Evolutionary conservation across 2,329 filamentous ascomycete species (phyloP), one percentile per base, ranked within the genome.

Genomic region (Didymella lethalis): DNA sequence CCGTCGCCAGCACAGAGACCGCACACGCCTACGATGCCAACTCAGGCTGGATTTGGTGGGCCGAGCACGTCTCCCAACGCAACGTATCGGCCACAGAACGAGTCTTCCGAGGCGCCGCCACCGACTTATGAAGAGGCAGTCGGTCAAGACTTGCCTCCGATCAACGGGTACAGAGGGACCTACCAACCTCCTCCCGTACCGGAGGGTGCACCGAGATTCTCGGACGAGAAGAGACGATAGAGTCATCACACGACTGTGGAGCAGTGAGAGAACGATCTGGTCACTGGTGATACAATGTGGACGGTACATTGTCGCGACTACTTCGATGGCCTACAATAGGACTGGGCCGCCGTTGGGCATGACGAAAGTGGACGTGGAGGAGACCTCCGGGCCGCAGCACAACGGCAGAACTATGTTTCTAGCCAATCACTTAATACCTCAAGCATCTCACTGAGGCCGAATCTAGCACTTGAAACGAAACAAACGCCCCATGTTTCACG

Each of bases 81-180:
- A n/a, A 54, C 49, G 46, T 29, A 40, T 25, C 48, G 49, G 34
- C 56, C 51, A 10, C 56, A 54, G 10, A 60, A 48, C 36, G 61
- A 63, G 14, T 48, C 61, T 38, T 62, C 43, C 36, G 57, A 60
- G 44, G 57, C 52, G 36, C 91, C 92, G n/a, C 93, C 94, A 18
- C 93, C 93, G 7, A 97, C 92, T 70, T 98, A 98, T 72, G 93
- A 97, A 77, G 93, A 97, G 77, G 93, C 92, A 12, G 89, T 97
- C 78, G 93, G 92, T 7, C 89, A 91, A 64, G 86, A 88, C 58
- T 78, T 95, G 62, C 89, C 86, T 34, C 91, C 92, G 1, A 86
- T 92, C 55, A 86, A 92, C 72, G 90, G 88, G 61, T 80, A 89
- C 26, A 83, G 93, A 68, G 87, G 89, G 28, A 87, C 86, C 14